Percentiles rank a stretch among this genome's conserved stretches.
Conservation (phyloP, 1,139 yeast genomes). For the Nadsonia starkeyi-henricii region DNA sequence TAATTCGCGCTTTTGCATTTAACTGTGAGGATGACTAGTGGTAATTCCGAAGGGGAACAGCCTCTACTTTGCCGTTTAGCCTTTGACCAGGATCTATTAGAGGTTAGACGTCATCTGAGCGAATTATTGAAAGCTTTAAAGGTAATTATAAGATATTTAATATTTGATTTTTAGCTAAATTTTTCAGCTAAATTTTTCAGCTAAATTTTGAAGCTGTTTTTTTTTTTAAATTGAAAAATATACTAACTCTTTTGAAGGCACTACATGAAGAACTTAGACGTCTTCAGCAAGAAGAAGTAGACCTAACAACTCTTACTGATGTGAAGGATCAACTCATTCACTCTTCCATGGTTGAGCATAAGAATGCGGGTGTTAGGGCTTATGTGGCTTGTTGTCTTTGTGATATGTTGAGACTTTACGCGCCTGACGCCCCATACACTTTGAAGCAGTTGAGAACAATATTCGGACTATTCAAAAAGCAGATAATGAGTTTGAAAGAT, state of each 20-base stretch:
- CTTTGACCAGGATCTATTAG: background rate
- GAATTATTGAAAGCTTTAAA: background rate
- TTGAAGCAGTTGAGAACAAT: slow-evolving; percentile 40
- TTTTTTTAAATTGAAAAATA: no score
- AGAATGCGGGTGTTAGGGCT: slow-evolving; percentile 60
- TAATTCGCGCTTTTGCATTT: no score
- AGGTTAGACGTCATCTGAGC: background rate
- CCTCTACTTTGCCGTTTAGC: background rate
- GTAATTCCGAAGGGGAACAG: background rate
- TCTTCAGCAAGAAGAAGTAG: slow-evolving; percentile 46
- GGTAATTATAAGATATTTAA: background rate
- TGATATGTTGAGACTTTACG: slow-evolving; percentile 63
- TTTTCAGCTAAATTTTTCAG: background rate
- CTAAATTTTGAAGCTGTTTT: background rate
- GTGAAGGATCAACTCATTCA: slow-evolving; percentile 42
- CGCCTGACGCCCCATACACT: slow-evolving; percentile 86
- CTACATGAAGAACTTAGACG: slow-evolving; percentile 49
- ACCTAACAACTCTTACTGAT: slow-evolving; percentile 30
- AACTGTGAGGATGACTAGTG: background rate
- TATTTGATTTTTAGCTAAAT: background rate
- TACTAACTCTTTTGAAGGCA: slow-evolving; percentile 17
- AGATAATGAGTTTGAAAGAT: slow-evolving; percentile 44
- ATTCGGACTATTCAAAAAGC: slow-evolving; percentile 35
- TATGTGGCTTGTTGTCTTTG: slow-evolving; percentile 61
- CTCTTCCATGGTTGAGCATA: slow-evolving; percentile 44